phyloP scores from a whole-genome alignment of 2,329 filamentous ascomycete species.

The Colletotrichum lupini region DNA sequence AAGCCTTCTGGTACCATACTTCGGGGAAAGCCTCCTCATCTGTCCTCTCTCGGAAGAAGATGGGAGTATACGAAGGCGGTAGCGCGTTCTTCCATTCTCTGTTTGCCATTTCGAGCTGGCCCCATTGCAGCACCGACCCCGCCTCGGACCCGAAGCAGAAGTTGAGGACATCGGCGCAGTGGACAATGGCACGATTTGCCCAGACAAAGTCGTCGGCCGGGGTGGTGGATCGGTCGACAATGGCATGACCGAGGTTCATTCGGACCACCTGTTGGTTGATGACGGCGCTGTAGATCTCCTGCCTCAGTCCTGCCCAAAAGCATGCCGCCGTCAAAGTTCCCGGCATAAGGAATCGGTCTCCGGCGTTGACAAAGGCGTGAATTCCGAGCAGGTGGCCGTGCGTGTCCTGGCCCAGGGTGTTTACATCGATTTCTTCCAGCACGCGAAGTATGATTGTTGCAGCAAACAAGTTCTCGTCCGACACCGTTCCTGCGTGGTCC shows the following conservation, averaged over 20 bases:
- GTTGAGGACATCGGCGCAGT: slow-evolving; percentile 72
- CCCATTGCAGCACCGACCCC: slow-evolving; percentile 31
- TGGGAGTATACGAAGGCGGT: slow-evolving; percentile 35
- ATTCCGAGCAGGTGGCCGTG: slow-evolving; percentile 60
- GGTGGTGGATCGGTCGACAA: slow-evolving; percentile 61
- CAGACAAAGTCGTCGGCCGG: slow-evolving; percentile 64
- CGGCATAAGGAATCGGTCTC: slow-evolving; percentile 45
- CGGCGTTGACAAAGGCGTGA: slow-evolving; percentile 57
- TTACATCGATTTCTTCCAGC: slow-evolving; percentile 64
- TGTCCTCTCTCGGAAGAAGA: slow-evolving; percentile 35
- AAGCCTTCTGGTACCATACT: slow-evolving; percentile 37
- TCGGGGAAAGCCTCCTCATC: slow-evolving; percentile 49
- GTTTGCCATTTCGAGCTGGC: slow-evolving; percentile 35
- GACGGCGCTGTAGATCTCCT: slow-evolving; percentile 69
- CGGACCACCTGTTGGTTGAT: slow-evolving; percentile 58
- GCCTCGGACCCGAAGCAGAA: slow-evolving; percentile 65
- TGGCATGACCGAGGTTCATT: slow-evolving; percentile 58
- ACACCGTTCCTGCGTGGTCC: slow-evolving; percentile 49
- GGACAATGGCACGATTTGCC: slow-evolving; percentile 72
- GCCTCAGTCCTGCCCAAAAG: slow-evolving; percentile 68
- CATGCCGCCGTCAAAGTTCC: slow-evolving; percentile 60
- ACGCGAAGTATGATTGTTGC: slow-evolving; percentile 67
- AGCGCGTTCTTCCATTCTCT: slow-evolving; percentile 36
- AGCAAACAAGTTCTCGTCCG: slow-evolving; percentile 65
- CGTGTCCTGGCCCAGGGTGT: slow-evolving; percentile 52